Conservation (phyloP, 2,329 filamentous ascomycete genomes). For the Monosporascus sp. region DNA sequence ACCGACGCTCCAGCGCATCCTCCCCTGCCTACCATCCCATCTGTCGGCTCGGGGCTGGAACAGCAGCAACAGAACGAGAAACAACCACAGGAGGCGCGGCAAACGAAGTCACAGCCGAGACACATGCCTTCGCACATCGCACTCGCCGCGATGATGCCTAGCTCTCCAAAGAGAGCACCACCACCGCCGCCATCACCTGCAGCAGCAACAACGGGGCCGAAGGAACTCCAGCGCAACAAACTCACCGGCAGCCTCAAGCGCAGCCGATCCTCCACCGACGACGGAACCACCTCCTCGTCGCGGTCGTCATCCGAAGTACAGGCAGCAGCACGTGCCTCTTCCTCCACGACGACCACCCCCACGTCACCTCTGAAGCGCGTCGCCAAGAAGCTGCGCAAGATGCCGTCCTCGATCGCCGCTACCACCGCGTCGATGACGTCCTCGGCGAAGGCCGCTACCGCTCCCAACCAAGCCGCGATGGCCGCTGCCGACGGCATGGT, state of each 20-base stretch:
- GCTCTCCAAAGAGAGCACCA: not conserved
- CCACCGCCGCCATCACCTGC: not conserved
- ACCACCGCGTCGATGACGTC: slow-evolving; percentile 19
- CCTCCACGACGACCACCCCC: slow-evolving; percentile 10
- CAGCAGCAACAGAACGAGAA: slow-evolving; percentile 2
- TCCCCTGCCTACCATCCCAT: slow-evolving; percentile 12
- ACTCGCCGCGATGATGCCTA: not conserved
- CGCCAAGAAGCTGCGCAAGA: slow-evolving; percentile 51
- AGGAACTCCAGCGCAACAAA: not conserved
- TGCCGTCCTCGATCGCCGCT: slow-evolving; percentile 30
- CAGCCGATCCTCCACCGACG: slow-evolving; percentile 31
- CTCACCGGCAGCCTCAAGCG: slow-evolving; percentile 45
- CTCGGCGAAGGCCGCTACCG: slow-evolving; percentile 4
- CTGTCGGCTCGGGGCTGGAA: slow-evolving; percentile 12
- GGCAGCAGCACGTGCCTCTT: slow-evolving; percentile 3
- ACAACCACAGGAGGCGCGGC: not conserved
- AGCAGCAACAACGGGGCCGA: not conserved
- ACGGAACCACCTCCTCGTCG: slow-evolving; percentile 21
- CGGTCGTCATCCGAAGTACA: slow-evolving; percentile 14
- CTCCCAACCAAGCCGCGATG: not conserved
- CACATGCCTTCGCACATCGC: not conserved
- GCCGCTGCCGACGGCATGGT: slow-evolving; percentile 12
- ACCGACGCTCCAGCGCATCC: not conserved
- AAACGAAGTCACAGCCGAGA: slow-evolving; percentile 4
- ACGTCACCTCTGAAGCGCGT: slow-evolving; percentile 29